Evolutionary conservation across 192 early-diverging fungal species (phyloP).

Genomic region (Backusella morwellensis): DNA sequence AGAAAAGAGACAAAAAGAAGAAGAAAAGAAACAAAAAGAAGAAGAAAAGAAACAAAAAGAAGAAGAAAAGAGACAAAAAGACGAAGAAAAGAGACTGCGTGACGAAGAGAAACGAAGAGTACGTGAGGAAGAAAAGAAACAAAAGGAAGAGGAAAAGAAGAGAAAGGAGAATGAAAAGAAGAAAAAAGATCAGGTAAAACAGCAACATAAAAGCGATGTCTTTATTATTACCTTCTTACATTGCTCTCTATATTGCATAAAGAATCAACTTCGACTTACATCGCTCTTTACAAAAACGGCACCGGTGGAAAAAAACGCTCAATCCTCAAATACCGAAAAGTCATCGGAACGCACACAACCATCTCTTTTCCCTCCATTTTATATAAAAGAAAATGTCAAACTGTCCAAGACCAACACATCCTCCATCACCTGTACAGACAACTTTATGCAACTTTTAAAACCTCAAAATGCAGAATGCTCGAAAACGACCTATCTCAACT

Average conservation of each 20-base stretch:
- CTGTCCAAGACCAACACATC: slow-evolving; percentile 40
- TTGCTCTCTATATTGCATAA: not conserved
- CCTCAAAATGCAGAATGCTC: not conserved
- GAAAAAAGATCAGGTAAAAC: slow-evolving; percentile 2
- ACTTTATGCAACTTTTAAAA: slow-evolving; percentile 1
- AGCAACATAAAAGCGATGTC: not conserved
- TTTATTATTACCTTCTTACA: too few species aligned
- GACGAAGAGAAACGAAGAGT: slow-evolving; percentile 33
- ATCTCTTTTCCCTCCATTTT: slow-evolving; percentile 58
- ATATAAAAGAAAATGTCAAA: slow-evolving; percentile 48
- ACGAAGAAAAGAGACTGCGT: slow-evolving; percentile 34
- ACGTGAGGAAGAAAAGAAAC: slow-evolving; percentile 36
- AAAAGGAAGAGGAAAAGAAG: slow-evolving; percentile 40
- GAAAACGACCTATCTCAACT: not conserved
- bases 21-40: slow-evolving; percentile 15
- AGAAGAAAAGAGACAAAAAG: slow-evolving; percentile 38
- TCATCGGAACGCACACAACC: slow-evolving; percentile 3
- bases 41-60: slow-evolving; percentile 21
- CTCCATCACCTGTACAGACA: not conserved
- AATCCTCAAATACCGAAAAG: slow-evolving; percentile 27
- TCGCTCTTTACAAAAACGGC: slow-evolving; percentile 32
- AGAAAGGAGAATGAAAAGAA: slow-evolving; percentile 40
- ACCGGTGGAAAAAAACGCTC: slow-evolving; percentile 35
- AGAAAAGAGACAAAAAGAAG: not conserved
- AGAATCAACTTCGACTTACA: slow-evolving; percentile 21